Percentiles rank a stretch among this genome's conserved stretches.
Conservation (phyloP, 2,329 filamentous ascomycete genomes). For the Diplocarpon rosae region DNA sequence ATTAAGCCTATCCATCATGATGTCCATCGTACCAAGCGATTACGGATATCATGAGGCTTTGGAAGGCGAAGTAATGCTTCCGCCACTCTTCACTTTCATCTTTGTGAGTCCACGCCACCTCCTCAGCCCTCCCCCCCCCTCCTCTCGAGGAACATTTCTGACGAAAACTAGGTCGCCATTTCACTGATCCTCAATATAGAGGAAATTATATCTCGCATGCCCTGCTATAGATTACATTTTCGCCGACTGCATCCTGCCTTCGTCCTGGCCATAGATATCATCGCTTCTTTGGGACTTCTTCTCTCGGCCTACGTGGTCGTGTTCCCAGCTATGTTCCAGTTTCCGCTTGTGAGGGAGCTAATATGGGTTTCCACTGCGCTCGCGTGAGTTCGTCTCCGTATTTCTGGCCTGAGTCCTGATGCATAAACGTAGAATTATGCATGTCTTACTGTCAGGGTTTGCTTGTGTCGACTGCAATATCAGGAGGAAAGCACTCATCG, state of each 20-base stretch:
- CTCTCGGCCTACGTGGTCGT: slow-evolving; percentile 1
- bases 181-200: slow-evolving; percentile 1
- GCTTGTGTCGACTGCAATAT: slow-evolving; percentile 3
- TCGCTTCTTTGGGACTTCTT: not conserved
- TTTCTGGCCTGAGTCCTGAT: not conserved
- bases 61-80: slow-evolving; percentile 1
- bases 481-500: not conserved
- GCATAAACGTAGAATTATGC: not conserved
- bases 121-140: too few species aligned
- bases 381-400: not conserved
- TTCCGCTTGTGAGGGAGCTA: not conserved
- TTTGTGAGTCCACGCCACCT: not conserved
- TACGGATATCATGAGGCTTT: not conserved
- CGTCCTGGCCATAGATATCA: slow-evolving; percentile 1
- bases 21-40: slow-evolving; percentile 1
- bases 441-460: slow-evolving; percentile 1
- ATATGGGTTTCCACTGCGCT: slow-evolving; percentile 2
- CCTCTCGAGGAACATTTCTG: not conserved
- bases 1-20: slow-evolving; percentile 1
- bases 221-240: not conserved
- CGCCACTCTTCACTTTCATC: slow-evolving; percentile 3
- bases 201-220: not conserved
- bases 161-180: not conserved
- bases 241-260: slow-evolving; percentile 1
- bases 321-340: not conserved